Evolutionary conservation across 2,329 filamentous ascomycete species (phyloP), one percentile per base, ranked within the genome.

Genomic region (Calonectria multiphialidica): DNA sequence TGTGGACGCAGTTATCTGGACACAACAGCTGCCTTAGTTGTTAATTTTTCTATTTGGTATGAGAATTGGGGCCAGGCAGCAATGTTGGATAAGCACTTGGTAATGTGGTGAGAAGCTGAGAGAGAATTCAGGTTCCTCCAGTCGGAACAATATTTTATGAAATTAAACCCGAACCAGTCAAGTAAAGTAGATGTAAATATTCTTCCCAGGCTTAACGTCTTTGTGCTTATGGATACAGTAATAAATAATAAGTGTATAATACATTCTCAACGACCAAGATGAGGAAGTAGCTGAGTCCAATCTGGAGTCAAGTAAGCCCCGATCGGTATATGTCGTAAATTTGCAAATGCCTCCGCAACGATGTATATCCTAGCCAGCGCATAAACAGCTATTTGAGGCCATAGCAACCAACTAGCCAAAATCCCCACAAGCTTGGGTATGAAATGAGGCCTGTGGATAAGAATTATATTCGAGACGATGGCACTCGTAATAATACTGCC

Each of bases 241-340:
- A 21, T 10, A 21, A n/a, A 21, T 18, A 16, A 18, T 21, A 45
- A 42, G n/a, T 18, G n/a, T n/a, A 7, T n/a, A 42, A 42, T 42
- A 7, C 4, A 21, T 47, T 47, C n/a, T 47, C 44, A 47, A 12
- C 44, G 44, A 23, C 53, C 53, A n/a, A 72, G 30, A 59, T 72
- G 70, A 2, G 70, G 70, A 47, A 72, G 25, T 35, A 66, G 28
- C 23, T 72, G 59, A n/a, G 65, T 13, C 61, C 70, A 72, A 23
- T 68, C 30, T 3, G 66, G 66, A 28, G 62, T 66, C 50, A 64
- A 53, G 30, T 72, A 72, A 3, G 45, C 68, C 35, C 70, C 70
- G 6, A 72, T 65, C 6, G 66, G 66, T 6, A 63, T 55, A 6
- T 53, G 50, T 0, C 70, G 30, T 35, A 69, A 18, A 45, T 66